Evolutionary conservation across 2,329 filamentous ascomycete species (phyloP), one percentile per base, ranked within the genome.

Genomic region (Leptoxyphium fumago): DNA sequence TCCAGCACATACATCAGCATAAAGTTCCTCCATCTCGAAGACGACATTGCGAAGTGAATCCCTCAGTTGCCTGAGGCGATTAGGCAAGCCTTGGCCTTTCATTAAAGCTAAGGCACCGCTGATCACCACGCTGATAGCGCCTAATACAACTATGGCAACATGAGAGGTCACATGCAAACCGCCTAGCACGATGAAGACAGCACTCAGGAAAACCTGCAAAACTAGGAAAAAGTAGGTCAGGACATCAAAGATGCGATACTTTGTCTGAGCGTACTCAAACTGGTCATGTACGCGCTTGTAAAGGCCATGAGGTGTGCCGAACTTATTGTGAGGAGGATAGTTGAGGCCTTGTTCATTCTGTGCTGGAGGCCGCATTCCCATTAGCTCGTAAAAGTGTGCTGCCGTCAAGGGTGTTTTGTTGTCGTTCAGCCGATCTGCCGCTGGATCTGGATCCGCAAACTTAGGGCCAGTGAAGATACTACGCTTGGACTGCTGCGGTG

Each of bases 41-140:
- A 60, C 47, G 10, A 63, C 51, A 34, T 52, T 56, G 39, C 50
- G 44, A 41, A 63, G 44, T 10, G 53, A 53, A 44, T 62, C 59
- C 34, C 52, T 41, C 42, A 57, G 56, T 49, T 60, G 56, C 21
- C 59, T 45, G n/a, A 62, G 43, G 2, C 60, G 46, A 41, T 56
- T 60, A n/a, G 61, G 59, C n/a, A 63, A 44, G 1, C 61, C 58
- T 47, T 61, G 58, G 0, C 60, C 61, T 40, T 56, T 58, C 49
- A 59, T 57, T n/a, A 64, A 36, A 14, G 58, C 55, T 39, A 64
- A 44, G 13, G 53, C 44, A 2, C 61, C 61, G 8, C 53, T 60
- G 3, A 61, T 53, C 4, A 62, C 55, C 2, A 57, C 59, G 39
- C 55, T 57, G 10, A 63, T 46, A 1, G 59, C 60, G 6, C 58